Evolutionary conservation across 345 rosid genomes (phyloP), one percentile per base, ranked within the genome.

Genomic region (Orychophragmus violaceus): DNA sequence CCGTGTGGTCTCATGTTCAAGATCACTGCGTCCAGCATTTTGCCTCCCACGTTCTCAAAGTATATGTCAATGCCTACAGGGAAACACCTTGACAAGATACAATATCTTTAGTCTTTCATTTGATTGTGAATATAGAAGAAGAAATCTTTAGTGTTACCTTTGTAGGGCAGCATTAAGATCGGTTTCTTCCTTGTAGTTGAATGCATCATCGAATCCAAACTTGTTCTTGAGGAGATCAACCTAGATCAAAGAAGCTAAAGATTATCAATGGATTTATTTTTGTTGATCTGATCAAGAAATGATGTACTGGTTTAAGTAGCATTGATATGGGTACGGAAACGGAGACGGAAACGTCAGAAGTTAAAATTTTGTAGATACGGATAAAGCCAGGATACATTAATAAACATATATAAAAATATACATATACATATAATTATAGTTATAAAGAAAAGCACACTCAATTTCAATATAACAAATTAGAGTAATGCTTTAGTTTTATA

Each of bases 151-250:
- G n/a, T n/a, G 52, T 61, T 18, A 73, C 96, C 89, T 83, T 70
- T 83, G 83, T 55, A 87, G 53, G 29, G 89, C 85, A 37, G 77
- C 87, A 65, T 33, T 78, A 33, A 80, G 72, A 64, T 84, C 74
- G 16, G 32, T 46, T 54, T 87, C 87, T 55, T 84, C 88, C 55
- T 89, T 89, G 68, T 89, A 86, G 80, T 89, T 87, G 75, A 87
- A 85, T 69, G 90, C 90, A 22, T 77, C 89, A 60, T 89, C 81
- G 67, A 86, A 87, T 32, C 93, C 87, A 49, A 89, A 76, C 77
- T 82, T 85, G 53, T 48, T 77, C 81, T 71, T 85, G 36, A 87
- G 71, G 29, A 89, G 71, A 51, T 85, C 84, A 61, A 89, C 93
- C 89, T 79, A 24, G 8, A 35, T 11, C 3, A 3, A 36, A 23